Conservation (phyloP, 805 yeast species). For the Lipomyces kockii region DNA sequence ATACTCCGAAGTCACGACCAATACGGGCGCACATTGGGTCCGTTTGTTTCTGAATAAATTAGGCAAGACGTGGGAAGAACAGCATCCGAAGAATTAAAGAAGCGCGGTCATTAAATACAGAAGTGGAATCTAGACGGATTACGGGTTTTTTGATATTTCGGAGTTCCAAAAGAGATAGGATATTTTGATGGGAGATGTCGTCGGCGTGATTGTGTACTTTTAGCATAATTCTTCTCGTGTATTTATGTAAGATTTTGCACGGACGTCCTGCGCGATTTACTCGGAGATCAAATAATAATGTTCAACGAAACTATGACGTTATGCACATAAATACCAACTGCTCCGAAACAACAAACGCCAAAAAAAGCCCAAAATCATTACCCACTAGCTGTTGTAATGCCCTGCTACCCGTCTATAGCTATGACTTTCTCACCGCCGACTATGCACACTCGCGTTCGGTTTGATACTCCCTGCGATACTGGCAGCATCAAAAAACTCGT, state of each 20-base stretch:
- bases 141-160: not conserved
- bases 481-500: conserved; percentile 14
- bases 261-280: not conserved
- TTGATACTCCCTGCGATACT: not conserved
- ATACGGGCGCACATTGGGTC: conserved; percentile 37
- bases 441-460: not conserved
- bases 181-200: not conserved
- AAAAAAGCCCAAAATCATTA: not conserved
- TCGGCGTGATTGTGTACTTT: not conserved
- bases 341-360: not conserved
- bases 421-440: not conserved
- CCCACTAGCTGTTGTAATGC: not conserved
- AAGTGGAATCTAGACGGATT: not conserved
- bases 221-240: not conserved
- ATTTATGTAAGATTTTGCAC: not conserved
- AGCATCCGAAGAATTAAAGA: conserved; percentile 8
- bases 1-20: conserved; percentile 30
- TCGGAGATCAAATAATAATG: not conserved
- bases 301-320: not conserved
- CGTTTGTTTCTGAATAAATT: conserved; percentile 25
- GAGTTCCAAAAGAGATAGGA: not conserved
- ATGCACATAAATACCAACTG: not conserved
- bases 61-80: conserved; percentile 22
- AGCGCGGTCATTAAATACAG: not conserved
- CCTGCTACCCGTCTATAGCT: not conserved